Conservation (phyloP, 257 asterid species). For the Fraxinus cuspidata region DNA sequence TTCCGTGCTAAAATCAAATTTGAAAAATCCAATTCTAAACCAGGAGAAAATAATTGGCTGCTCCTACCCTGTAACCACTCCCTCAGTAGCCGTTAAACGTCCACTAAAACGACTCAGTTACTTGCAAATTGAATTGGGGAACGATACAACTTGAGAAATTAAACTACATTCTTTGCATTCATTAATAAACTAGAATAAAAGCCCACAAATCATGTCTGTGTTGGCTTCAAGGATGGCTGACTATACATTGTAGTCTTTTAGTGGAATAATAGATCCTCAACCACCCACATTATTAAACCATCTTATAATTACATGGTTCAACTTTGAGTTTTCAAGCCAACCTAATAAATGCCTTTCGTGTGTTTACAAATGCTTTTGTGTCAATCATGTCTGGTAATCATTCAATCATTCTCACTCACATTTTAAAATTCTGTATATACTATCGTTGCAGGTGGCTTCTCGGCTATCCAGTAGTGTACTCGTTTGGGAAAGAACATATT, state of each 20-base stretch:
- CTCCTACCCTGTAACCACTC: too few species aligned
- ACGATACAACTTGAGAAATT: neutral
- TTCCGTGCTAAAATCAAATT: too few species aligned
- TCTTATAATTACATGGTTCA: neutral
- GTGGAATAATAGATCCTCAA: neutral
- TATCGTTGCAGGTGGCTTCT: conserved; percentile 70
- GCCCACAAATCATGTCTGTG: neutral
- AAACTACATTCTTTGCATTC: neutral
- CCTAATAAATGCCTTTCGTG: neutral
- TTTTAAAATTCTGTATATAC: neutral
- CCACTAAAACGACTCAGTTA: too few species aligned
- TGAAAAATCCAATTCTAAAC: too few species aligned
- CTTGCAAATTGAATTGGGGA: neutral
- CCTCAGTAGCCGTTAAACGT: too few species aligned
- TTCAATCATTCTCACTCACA: neutral
- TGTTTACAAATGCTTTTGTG: neutral
- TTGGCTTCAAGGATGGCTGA: neutral
- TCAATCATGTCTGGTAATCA: neutral
- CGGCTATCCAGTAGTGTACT: conserved; percentile 81
- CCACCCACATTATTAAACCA: neutral
- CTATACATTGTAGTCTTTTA: too few species aligned
- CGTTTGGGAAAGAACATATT: conserved; percentile 59
- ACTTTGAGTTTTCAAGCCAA: neutral
- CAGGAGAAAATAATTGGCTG: too few species aligned
- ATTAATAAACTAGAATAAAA: too few species aligned